Percentiles rank a stretch among this genome's conserved stretches.
phyloP scores from a whole-genome alignment of 2,329 filamentous ascomycete species.

The Beauveria rudraprayagi region DNA sequence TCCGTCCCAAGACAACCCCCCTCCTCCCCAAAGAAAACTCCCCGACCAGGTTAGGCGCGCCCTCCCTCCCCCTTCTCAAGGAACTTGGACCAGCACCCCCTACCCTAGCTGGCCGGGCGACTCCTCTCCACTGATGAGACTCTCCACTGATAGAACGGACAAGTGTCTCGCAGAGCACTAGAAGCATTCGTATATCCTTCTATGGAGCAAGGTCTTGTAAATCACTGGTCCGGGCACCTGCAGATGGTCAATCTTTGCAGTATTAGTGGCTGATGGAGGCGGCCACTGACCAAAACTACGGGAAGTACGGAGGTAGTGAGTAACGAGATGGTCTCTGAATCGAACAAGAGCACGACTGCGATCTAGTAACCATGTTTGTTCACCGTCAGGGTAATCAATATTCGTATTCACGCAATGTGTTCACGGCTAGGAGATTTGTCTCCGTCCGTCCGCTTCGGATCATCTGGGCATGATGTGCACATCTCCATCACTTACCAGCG shows the following conservation, averaged over 20 bases:
- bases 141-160: constrained; percentile 1
- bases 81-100: neutral
- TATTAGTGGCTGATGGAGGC: neutral
- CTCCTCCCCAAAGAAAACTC: neutral
- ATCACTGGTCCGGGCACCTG: neutral
- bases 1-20: neutral
- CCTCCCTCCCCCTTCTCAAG: neutral
- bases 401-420: neutral
- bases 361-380: neutral
- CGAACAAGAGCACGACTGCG: neutral
- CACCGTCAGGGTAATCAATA: neutral
- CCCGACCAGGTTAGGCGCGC: neutral
- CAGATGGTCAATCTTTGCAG: neutral
- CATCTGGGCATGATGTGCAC: neutral
- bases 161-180: constrained; percentile 1
- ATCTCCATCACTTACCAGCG: neutral
- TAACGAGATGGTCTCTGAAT: neutral
- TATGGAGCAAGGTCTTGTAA: neutral
- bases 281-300: neutral
- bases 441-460: neutral
- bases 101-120: constrained; percentile 3
- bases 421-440: neutral
- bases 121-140: neutral
- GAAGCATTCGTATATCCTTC: constrained; percentile 2
- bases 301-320: neutral